Evolutionary conservation across 768 basidiomycete species (phyloP), one percentile per base, ranked within the genome.

Genomic region (Trametes sanguinea): DNA sequence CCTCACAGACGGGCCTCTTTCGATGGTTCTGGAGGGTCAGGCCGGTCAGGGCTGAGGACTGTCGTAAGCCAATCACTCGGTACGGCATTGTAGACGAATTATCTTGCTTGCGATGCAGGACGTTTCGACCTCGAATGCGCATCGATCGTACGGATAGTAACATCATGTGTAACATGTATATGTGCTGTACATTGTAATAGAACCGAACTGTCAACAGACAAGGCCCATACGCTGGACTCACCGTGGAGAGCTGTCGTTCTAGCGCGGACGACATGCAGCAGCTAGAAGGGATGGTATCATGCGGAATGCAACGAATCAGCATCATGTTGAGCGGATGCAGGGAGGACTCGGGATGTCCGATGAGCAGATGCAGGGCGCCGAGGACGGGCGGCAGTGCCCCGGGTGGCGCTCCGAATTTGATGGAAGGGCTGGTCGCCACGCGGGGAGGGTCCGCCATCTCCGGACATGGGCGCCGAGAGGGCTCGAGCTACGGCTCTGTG

Each of bases 351-450:
- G n/a, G 22, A 22, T 22, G 4, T 29, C 16, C 11, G 37, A 16
- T 35, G n/a, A 32, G n/a, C 11, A 40, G 27, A 17, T 37, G 39
- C n/a, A 30, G 57, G 51, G 10, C 7, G 48, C 5, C 32, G 43
- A 46, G 16, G 37, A 11, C 13, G 33, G 50, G 42, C 57, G 57
- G 50, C 50, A 17, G 57, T 58, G 57, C 16, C 29, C 57, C 37
- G 48, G 57, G 50, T 44, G 57, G 50, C 50, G 48, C 50, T 51
- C 42, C 48, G 57, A 52, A 14, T 44, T 51, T 59, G 50, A 59
- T 59, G 35, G 50, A 46, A 16, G 7, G 27, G 47, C n/a, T 43
- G 57, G 50, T 58, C 30, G 50, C 57, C 40, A 58, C 40, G 57
- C 40, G 51, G 29, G 37, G 22, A 40, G 39, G 8, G 16, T 8